Conservation (phyloP, 2,329 filamentous ascomycete species). For the Ceratocystis variospora region DNA sequence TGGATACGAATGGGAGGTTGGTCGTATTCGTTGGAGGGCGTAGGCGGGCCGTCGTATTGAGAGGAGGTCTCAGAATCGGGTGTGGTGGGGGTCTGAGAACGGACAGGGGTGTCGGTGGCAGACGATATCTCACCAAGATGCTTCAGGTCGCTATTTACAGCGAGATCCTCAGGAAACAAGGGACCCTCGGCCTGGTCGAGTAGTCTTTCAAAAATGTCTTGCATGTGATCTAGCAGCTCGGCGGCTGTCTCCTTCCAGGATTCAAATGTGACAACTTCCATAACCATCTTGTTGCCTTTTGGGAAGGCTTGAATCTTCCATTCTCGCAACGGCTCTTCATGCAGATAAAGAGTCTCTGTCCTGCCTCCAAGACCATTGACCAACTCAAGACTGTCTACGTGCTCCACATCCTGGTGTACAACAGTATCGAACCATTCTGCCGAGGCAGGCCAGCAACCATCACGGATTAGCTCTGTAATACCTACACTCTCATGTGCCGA, state of each 20-base stretch:
- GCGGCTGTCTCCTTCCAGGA: constrained; percentile 40
- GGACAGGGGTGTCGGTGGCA: neutral
- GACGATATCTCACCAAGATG: neutral
- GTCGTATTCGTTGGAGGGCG: constrained; percentile 6
- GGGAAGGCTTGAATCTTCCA: constrained; percentile 51
- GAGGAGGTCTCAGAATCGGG: constrained; percentile 9
- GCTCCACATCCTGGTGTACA: constrained; percentile 46
- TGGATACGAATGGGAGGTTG: neutral
- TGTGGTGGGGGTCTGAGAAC: neutral
- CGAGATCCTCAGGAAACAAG: constrained; percentile 23
- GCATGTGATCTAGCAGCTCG: constrained; percentile 38
- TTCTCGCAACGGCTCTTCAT: constrained; percentile 40
- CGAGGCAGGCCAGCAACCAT: constrained; percentile 32
- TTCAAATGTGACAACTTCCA: constrained; percentile 48
- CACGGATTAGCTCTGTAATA: constrained; percentile 39
- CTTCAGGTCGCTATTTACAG: neutral
- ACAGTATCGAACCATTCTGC: constrained; percentile 40
- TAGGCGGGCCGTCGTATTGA: constrained; percentile 11
- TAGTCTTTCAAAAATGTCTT: constrained; percentile 29
- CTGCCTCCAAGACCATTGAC: constrained; percentile 27
- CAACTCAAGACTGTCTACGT: constrained; percentile 42
- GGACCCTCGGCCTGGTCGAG: constrained; percentile 27
- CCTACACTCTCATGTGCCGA: constrained; percentile 42
- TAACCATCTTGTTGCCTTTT: constrained; percentile 34
- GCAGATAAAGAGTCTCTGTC: constrained; percentile 46